Base-by-base conservation (phyloP, 257 asterid species). In the Orobanche coerulescens region DNA sequence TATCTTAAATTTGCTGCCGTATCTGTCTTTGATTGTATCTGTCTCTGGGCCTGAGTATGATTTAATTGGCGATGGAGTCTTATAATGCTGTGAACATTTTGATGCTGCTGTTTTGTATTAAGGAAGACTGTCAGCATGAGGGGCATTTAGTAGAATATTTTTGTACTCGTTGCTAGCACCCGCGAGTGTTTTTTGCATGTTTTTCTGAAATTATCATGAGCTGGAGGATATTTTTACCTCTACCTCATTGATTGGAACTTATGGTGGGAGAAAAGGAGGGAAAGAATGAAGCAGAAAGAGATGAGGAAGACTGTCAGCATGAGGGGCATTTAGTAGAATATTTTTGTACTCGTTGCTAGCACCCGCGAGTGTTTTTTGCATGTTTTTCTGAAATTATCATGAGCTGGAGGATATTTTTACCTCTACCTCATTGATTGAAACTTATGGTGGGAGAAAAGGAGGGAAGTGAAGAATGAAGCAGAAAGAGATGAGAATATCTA, bases 1-100 rank as follows among this genome's bases (percentile, higher is more conserved):
- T 31, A 25, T 66, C 50, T 25, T 61, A 14, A 54, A 20, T 64
- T 26, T 58, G 43, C 15, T 44, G 39, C 31, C n/a, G 51, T 58
- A 34, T 15, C 22, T 12, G 28, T 57, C 50, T 70, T 58, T 42
- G 19, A 39, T 53, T 58, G 74, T 51, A 33, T 69, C 6, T 22
- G 6, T 20, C 0, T 56, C 37, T 44, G 18, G 44, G 16, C 68
- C 26, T 28, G 1, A 30, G 40, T 52, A 24, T 42, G 19, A 11
- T n/a, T 50, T 31, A 16, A 43, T 24, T 63, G 18, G 66, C 18
- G 53, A 6, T 37, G 52, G 43, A 23, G 33, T 18, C 12, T 30
- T 62, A 16, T 37, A 11, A 16, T 60, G 51, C 22, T 26, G 42
- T 62, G 36, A 36, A 25, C 46, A 5, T 37, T 26, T 7, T 44